Percentiles rank a stretch among this genome's conserved stretches.
phyloP scores from a whole-genome alignment of 176 grass and related monocot species.

The Sorghum bicolor region DNA sequence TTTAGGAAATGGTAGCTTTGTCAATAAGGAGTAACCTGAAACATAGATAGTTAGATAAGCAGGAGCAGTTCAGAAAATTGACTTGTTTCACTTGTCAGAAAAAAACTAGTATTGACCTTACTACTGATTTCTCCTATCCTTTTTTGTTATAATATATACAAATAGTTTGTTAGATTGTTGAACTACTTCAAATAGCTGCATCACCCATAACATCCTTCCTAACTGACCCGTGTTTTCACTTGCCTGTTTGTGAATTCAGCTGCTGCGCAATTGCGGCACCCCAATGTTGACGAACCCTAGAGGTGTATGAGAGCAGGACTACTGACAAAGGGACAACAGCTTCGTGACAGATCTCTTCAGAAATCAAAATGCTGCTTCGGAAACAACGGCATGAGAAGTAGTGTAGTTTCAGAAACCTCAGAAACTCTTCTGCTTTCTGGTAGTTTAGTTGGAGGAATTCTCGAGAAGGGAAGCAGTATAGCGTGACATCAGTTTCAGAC shows the following conservation, averaged over 20 bases:
- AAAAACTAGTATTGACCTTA: not conserved
- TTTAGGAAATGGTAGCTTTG: not conserved
- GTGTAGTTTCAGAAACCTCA: not conserved
- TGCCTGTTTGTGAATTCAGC: not conserved
- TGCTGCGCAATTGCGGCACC: not conserved
- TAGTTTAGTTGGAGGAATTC: not conserved
- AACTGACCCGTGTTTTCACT: not conserved
- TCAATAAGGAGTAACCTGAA: not conserved
- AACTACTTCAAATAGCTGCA: not conserved
- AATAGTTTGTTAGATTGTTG: too few relatives aligned
- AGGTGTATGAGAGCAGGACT: not conserved
- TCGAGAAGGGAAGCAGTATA: not conserved
- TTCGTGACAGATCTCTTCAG: not conserved
- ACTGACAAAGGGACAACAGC: not conserved
- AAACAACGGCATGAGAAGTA: not conserved
- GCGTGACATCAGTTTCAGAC: not conserved
- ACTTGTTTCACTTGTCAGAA: not conserved
- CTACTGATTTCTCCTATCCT: not conserved
- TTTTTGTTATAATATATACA: too few relatives aligned
- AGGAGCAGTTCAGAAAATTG: not conserved
- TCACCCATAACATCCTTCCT: not conserved
- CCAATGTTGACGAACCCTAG: not conserved
- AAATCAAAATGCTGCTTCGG: not conserved
- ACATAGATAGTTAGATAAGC: too few relatives aligned
- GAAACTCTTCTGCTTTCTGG: not conserved